These are phyloP conservation scores for Eucalyptus pauciflora DNA, from an alignment of 345 rosid species.

Conservation along the genomic window DNA sequence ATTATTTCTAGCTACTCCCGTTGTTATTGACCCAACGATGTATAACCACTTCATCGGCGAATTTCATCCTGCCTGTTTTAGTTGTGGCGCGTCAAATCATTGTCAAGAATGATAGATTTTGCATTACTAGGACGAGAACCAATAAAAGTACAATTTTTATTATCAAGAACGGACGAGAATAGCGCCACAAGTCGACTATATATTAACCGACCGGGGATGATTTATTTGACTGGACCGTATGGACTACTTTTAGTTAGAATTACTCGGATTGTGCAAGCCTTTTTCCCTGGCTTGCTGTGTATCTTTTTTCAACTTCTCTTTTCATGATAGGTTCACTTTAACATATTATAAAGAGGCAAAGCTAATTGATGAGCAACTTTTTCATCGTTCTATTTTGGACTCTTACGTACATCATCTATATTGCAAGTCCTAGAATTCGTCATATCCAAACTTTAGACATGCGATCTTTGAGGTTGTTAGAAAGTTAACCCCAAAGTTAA, in stretches of 20 bases:
- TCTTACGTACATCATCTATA: not conserved
- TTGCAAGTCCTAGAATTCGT: not conserved
- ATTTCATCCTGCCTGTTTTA: not conserved
- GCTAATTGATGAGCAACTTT: not conserved
- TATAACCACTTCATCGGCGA: not conserved
- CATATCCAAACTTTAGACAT: not conserved
- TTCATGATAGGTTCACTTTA: not conserved
- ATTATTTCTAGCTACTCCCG: not conserved
- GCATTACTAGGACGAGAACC: not conserved
- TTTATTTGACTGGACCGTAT: not conserved
- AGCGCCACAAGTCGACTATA: not conserved
- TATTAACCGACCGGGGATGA: not conserved
- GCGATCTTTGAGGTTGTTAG: not conserved
- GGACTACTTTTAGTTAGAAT: not conserved
- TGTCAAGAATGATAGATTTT: not conserved
- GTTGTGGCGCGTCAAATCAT: not conserved
- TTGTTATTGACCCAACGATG: not conserved
- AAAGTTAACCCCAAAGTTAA: not conserved
- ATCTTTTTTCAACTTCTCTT: not conserved
- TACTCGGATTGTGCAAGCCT: not conserved
- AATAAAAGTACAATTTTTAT: not conserved
- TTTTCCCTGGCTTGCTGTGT: not conserved
- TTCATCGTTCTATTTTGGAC: not conserved
- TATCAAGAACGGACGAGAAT: not conserved
- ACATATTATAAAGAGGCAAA: not conserved